Conservation (phyloP, 1,139 yeast genomes). For the Debaryomyces sp. region DNA sequence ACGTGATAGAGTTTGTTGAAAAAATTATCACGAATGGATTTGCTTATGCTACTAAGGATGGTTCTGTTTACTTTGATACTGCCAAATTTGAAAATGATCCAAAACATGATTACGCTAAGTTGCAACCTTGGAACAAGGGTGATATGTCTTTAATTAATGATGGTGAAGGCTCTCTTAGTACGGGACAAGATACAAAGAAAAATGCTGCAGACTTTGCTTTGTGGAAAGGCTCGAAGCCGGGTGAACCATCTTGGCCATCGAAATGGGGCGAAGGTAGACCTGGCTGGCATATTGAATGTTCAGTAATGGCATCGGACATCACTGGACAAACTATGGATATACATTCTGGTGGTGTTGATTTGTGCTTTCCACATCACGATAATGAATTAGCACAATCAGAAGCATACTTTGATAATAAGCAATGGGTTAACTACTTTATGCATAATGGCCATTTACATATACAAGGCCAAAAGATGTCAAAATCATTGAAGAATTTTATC, state of each 20-base stretch:
- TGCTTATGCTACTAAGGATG: constrained; percentile 81
- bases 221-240: constrained; percentile 96
- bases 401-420: constrained; percentile 84
- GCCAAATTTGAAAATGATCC: constrained; percentile 71
- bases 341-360: constrained; percentile 96
- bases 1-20: constrained; percentile 78
- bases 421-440: constrained; percentile 95
- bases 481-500: constrained; percentile 90
- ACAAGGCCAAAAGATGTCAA: constrained; percentile 98
- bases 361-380: constrained; percentile 99
- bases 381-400: constrained; percentile 97
- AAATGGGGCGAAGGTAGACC: constrained; percentile 97
- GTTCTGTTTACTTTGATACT: constrained; percentile 96
- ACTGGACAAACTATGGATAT: constrained; percentile 86
- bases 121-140: constrained; percentile 98
- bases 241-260: constrained; percentile 95
- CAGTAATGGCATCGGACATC: constrained; percentile 95
- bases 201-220: constrained; percentile 89
- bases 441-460: constrained; percentile 98
- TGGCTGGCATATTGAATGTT: constrained; percentile 99
- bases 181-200: constrained; percentile 57
- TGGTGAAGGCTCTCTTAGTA: constrained; percentile 88
- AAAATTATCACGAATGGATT: constrained; percentile 76
- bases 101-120: constrained; percentile 85
- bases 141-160: constrained; percentile 83